Conservation (phyloP, 2,329 filamentous ascomycete genomes). For the Fusarium pilosicola region DNA sequence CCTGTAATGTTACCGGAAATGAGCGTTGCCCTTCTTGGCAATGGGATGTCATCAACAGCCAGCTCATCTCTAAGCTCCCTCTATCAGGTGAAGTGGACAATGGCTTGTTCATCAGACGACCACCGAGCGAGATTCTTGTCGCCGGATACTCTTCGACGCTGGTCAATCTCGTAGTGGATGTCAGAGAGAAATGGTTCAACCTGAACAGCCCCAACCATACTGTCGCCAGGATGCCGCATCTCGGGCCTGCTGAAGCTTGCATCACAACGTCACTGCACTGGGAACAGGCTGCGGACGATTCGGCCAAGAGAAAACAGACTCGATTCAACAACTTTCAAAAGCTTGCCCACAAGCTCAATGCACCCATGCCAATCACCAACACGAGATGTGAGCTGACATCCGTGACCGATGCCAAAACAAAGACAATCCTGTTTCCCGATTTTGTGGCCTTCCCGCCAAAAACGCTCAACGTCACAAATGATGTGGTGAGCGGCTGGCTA, state of each 20-base stretch:
- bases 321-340: constrained; percentile 29
- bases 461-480: constrained; percentile 6
- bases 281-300: constrained; percentile 29
- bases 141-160: constrained; percentile 19
- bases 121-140: constrained; percentile 23
- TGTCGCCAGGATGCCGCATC: constrained; percentile 33
- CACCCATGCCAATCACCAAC: constrained; percentile 29
- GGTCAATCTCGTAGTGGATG: constrained; percentile 21
- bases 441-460: constrained; percentile 22
- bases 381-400: constrained; percentile 27
- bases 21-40: constrained; percentile 34
- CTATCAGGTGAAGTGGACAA: constrained; percentile 25
- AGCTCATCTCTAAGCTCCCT: constrained; percentile 27
- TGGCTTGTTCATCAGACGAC: constrained; percentile 18
- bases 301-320: constrained; percentile 11
- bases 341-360: constrained; percentile 21
- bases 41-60: constrained; percentile 34
- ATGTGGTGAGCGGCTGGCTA: constrained; percentile 18
- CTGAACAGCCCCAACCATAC: constrained; percentile 32
- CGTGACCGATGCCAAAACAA: background rate
- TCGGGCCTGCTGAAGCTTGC: constrained; percentile 26
- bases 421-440: constrained; percentile 18
- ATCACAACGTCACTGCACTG: constrained; percentile 32
- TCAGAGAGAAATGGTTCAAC: constrained; percentile 30
- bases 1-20: constrained; percentile 23